Conservation (phyloP, 768 basidiomycete genomes). For the Hortiboletus campestris region DNA sequence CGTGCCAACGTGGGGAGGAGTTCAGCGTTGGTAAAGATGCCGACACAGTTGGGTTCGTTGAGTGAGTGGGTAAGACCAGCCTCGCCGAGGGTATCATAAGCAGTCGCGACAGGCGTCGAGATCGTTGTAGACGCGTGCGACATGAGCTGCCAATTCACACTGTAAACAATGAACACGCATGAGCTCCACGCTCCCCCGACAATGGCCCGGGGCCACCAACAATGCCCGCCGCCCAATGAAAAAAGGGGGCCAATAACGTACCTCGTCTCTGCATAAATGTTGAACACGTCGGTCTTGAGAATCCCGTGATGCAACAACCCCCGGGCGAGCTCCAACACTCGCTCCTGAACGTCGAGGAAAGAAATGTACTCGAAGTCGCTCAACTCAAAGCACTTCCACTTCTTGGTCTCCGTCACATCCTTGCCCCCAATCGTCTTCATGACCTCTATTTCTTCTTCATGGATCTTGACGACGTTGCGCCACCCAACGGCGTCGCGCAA, state of each 20-base stretch:
- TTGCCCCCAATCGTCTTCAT: slow-evolving; percentile 82
- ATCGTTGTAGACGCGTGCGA: slow-evolving; percentile 79
- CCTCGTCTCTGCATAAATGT: slow-evolving; percentile 89
- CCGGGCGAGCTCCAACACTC: slow-evolving; percentile 62
- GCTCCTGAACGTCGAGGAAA: slow-evolving; percentile 68
- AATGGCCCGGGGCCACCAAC: too few species aligned
- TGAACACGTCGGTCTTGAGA: slow-evolving; percentile 72
- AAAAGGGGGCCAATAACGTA: slow-evolving; percentile 32
- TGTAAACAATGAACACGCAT: slow-evolving; percentile 28
- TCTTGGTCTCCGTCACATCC: slow-evolving; percentile 84
- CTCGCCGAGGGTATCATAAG: slow-evolving; percentile 94
- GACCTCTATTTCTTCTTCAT: slow-evolving; percentile 89
- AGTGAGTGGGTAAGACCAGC: slow-evolving; percentile 89
- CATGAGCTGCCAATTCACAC: slow-evolving; percentile 85
- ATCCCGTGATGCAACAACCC: slow-evolving; percentile 74
- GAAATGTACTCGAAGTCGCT: slow-evolving; percentile 83
- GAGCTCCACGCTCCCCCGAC: neutral
- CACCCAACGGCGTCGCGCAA: slow-evolving; percentile 75
- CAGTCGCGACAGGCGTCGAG: slow-evolving; percentile 83
- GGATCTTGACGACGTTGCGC: slow-evolving; percentile 64
- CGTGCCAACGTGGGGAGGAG: slow-evolving; percentile 76
- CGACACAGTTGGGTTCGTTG: slow-evolving; percentile 79
- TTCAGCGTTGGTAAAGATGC: slow-evolving; percentile 90
- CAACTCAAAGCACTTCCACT: slow-evolving; percentile 93
- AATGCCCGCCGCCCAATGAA: too few species aligned